Conservation (phyloP, 306 rosid species). For the Casuarina glauca region DNA sequence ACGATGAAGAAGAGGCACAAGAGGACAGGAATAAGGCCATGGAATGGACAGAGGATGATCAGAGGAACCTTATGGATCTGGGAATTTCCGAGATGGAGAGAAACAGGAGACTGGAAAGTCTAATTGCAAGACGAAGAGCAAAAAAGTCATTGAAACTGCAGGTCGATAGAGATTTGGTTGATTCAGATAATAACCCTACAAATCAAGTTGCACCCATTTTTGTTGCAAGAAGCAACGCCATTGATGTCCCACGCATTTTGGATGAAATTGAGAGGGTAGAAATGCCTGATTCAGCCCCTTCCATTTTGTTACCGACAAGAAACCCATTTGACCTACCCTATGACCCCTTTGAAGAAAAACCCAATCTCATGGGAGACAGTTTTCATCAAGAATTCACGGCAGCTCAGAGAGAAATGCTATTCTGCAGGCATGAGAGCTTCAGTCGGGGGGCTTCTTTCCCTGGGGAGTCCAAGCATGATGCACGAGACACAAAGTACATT, state of each 20-base stretch:
- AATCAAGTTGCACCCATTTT: slow-evolving; percentile 49
- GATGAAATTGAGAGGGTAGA: slow-evolving; percentile 41
- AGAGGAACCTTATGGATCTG: slow-evolving; percentile 66
- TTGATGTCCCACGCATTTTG: slow-evolving; percentile 26
- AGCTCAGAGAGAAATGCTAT: slow-evolving; percentile 46
- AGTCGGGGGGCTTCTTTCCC: slow-evolving; percentile 38
- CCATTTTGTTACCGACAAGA: slow-evolving; percentile 41
- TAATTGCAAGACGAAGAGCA: slow-evolving; percentile 71
- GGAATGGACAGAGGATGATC: slow-evolving; percentile 89
- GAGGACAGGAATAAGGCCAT: slow-evolving; percentile 54
- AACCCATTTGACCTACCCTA: slow-evolving; percentile 80
- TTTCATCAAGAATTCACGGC: slow-evolving; percentile 56
- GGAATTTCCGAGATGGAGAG: slow-evolving; percentile 84
- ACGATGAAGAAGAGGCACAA: slow-evolving; percentile 33
- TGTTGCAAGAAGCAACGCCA: slow-evolving; percentile 24
- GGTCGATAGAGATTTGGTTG: slow-evolving; percentile 37
- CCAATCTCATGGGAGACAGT: slow-evolving; percentile 54
- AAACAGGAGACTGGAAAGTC: slow-evolving; percentile 70
- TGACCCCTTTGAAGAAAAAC: slow-evolving; percentile 71
- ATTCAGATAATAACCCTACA: slow-evolving; percentile 23
- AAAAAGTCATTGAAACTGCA: slow-evolving; percentile 41
- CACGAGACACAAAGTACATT: slow-evolving; percentile 1
- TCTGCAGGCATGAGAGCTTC: slow-evolving; percentile 73
- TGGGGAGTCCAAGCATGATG: slow-evolving; percentile 31
- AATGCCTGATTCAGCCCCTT: slow-evolving; percentile 85